Base-by-base conservation (phyloP, 495 filamentous ascomycete species). In the Hyaloscypha bicolor region DNA sequence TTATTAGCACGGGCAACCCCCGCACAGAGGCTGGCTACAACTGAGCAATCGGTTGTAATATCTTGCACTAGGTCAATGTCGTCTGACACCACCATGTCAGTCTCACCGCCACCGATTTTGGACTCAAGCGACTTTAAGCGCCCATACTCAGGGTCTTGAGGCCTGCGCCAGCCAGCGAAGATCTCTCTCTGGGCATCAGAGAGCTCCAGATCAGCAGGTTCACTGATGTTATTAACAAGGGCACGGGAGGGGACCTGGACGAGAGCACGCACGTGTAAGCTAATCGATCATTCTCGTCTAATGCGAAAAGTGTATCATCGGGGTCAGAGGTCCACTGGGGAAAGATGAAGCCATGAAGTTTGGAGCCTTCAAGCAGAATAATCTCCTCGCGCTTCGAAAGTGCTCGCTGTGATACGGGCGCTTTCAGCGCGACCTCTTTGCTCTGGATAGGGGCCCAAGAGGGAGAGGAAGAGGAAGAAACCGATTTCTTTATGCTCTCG, bases 1-100 rank as follows among this genome's bases (percentile, higher is more conserved):
- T 83, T 85, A 70, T 86, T 86, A 32, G 81, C 78, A 70, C 89
- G 83, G n/a, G 89, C 83, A 51, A 88, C 88, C 9, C 83, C 88
- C 58, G 94, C 93, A 73, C 93, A 97, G 12, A 99, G 85, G 77
- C 94, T 97, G 6, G 96, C 95, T 51, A 99, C 93, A 6, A 99
- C 93, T 6, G 95, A 98, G 72, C 95, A 99, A 72, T 99, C 95
- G 3, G 93, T 93, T 22, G 94, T 89, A 51, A 96, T 83, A 75
- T 98, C 95, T 78, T 99, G 95, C 6, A 96, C 92, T 14, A 99
- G 82, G 75, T 98, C 96, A 60, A 88, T 84, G 45, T 82, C 81
- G 2, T 78, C 71, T 4, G 73, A 73, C 2, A 84, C 78, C 30
- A 74, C 69, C 88, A 93, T 93, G 16, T 84, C 72, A 22, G 70